Conservation (phyloP, 2,329 filamentous ascomycete species). For the Colletotrichum sp. region DNA sequence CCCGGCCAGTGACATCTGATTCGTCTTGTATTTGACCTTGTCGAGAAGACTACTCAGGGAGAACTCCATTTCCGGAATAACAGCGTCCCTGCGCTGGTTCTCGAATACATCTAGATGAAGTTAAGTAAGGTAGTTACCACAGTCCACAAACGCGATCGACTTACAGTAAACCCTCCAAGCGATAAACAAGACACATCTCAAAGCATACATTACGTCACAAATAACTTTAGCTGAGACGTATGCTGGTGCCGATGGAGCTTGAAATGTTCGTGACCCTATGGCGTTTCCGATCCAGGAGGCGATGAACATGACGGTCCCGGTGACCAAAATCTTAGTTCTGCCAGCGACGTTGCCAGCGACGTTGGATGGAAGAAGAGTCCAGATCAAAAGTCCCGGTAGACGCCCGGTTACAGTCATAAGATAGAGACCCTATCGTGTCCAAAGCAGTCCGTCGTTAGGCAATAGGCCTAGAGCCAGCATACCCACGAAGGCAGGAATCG, state of each 20-base stretch:
- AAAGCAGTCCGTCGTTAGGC: background rate
- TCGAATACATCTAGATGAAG: background rate
- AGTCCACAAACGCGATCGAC: fast-evolving
- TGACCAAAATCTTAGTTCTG: background rate
- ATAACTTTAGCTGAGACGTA: background rate
- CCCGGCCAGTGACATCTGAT: background rate
- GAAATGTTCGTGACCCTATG: background rate
- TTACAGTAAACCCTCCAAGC: background rate
- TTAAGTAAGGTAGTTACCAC: background rate
- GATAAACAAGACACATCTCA: fast-evolving
- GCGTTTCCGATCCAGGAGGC: background rate
- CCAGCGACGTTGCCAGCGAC: background rate
- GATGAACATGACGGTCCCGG: background rate
- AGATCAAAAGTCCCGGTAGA: background rate
- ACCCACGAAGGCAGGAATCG: background rate
- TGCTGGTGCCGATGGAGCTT: fast-evolving
- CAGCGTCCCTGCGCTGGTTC: background rate
- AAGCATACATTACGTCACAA: background rate
- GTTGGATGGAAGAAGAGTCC: background rate
- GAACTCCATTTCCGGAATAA: background rate
- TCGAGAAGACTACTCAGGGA: background rate
- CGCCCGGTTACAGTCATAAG: background rate
- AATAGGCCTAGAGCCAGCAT: background rate
- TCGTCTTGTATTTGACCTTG: background rate
- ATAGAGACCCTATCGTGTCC: background rate